Base-by-base conservation (phyloP, 192 early-diverging fungal species). In the Backusella mclennaniae region DNA sequence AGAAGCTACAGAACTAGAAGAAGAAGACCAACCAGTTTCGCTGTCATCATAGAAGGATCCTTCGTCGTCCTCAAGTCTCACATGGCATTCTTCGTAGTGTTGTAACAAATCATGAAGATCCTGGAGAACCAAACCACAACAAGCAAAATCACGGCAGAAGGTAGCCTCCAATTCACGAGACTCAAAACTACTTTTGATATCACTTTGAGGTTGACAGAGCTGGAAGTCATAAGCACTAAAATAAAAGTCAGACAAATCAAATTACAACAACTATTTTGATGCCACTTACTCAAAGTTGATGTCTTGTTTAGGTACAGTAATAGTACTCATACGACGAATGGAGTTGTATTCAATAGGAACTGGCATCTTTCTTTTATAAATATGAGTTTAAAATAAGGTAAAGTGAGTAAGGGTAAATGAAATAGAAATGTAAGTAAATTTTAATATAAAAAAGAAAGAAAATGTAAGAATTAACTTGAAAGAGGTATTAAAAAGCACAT, bases 31-130 rank as follows among this genome's bases (percentile, higher is more conserved):
- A 49, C 35, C 31, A 15, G 49, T 56, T 66, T 72, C 80, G 23
- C 29, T 66, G 35, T 83, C 84, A 31, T 90, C 89, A 69, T 90
- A 84, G 8, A 77, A 71, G 38, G 44, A 53, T 17, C 78, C 90
- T 53, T 94, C 92, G 73, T 98, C 97, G 12, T 93, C 90, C 81
- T 96, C 96, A 53, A 96, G 89, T 38, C 90, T 90, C 31, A 96
- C 95, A 76, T 98, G 97, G 79, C 89, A 90, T 79, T 99, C 97
- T 85, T 99, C 97, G 80, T 95, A 97, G 83, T 99, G 97, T 84
- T 96, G 95, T 35, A 99, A 84, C 63, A 99, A 92, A 76, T 95
- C 96, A 86, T 99, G 97, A 77, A 99, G 85, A 82, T 96, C 94
- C 73, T 89, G 89, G 67, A 99, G 88, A 44, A 92, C 84, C 36